Evolutionary conservation across 192 early-diverging fungal genomes (phyloP).

Genomic region (Spizellomyces sp.): DNA sequence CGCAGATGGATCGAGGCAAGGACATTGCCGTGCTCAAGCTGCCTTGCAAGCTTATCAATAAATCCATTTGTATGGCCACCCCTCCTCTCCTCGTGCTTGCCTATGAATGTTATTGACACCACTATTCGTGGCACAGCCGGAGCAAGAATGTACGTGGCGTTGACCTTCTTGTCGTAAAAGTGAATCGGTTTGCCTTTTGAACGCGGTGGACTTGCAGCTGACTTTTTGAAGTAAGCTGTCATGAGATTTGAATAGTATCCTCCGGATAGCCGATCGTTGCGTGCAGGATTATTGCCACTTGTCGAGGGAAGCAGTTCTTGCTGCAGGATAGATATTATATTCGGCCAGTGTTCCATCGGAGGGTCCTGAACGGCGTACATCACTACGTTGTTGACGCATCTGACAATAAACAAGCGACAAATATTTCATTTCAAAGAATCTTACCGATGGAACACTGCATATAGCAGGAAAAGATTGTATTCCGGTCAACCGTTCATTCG

Average conservation of each 20-base stretch:
- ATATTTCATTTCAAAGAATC: too few relatives aligned
- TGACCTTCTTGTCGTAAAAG: conserved; percentile 27
- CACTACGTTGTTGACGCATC: neutral
- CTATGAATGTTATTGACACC: neutral
- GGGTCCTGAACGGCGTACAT: conserved; percentile 13
- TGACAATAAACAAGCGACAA: neutral
- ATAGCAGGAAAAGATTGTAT: conserved; percentile 28
- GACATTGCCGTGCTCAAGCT: neutral
- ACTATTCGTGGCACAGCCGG: conserved; percentile 8
- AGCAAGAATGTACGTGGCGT: conserved; percentile 28
- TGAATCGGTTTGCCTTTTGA: neutral
- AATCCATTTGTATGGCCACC: neutral
- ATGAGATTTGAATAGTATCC: neutral
- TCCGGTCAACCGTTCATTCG: conserved; percentile 10
- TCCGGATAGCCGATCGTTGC: neutral
- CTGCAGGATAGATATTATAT: conserved; percentile 34
- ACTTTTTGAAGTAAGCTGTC: conserved; percentile 4
- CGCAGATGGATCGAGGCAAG: neutral
- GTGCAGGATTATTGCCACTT: neutral
- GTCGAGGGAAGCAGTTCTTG: conserved; percentile 1
- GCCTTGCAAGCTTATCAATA: neutral
- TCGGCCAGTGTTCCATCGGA: conserved; percentile 33
- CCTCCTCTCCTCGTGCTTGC: conserved; percentile 8
- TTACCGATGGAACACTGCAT: conserved; percentile 14
- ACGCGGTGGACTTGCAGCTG: neutral